Conservation (phyloP, 805 yeast genomes). For the Candida nanaspora region DNA sequence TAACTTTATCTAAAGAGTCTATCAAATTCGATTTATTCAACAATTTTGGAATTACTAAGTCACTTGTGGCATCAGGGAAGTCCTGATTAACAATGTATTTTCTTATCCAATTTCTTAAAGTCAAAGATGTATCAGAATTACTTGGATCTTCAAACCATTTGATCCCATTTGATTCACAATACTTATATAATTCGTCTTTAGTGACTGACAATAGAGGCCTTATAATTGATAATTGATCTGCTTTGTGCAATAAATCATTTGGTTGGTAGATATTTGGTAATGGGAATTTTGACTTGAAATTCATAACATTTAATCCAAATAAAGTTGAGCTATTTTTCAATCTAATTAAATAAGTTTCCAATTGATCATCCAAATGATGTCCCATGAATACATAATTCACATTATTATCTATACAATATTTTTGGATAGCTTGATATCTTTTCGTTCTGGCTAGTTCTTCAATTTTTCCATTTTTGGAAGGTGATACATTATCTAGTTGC, state of each 20-base stretch:
- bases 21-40: slow-evolving; percentile 6
- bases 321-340: slow-evolving; percentile 36
- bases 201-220: slow-evolving; percentile 47
- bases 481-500: slow-evolving; percentile 2
- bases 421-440: slow-evolving; percentile 39
- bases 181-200: slow-evolving; percentile 38
- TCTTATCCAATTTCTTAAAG: slow-evolving; percentile 53
- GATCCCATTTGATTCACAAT: slow-evolving; percentile 34
- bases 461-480: slow-evolving; percentile 20
- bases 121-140: slow-evolving; percentile 45
- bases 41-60: slow-evolving; percentile 7
- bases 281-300: not conserved
- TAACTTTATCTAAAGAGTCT: slow-evolving; percentile 7
- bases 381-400: slow-evolving; percentile 45
- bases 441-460: slow-evolving; percentile 55
- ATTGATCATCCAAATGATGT: slow-evolving; percentile 66
- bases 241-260: not conserved
- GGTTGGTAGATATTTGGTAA: not conserved
- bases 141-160: slow-evolving; percentile 70
- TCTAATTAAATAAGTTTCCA: slow-evolving; percentile 61
- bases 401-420: slow-evolving; percentile 29
- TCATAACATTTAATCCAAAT: slow-evolving; percentile 58
- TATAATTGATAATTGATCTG: slow-evolving; percentile 18
- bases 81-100: slow-evolving; percentile 1
- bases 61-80: not conserved